These are phyloP conservation scores for Fusarium ambrosium DNA, from an alignment of 2,329 filamentous ascomycete species.

Conservation along the genomic window DNA sequence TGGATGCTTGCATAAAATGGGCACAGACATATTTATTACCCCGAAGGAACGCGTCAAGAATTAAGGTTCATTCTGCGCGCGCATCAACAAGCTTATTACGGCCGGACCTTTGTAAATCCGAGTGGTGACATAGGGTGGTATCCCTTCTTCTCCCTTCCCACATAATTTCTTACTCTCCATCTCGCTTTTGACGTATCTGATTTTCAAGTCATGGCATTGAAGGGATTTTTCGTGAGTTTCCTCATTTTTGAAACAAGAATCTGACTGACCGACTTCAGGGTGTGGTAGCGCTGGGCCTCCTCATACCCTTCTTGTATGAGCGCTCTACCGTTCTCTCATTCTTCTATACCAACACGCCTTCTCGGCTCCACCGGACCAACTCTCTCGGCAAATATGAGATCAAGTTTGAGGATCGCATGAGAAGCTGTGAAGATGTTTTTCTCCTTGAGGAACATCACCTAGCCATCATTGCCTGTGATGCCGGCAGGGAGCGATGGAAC, in stretches of 20 bases:
- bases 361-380: constrained; percentile 46
- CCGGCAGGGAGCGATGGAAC: constrained; percentile 57
- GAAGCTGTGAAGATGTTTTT: constrained; percentile 57
- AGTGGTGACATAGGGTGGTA: background rate
- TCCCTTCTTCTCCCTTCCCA: background rate
- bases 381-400: constrained; percentile 46
- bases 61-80: background rate
- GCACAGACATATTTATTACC: background rate
- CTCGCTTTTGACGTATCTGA: background rate
- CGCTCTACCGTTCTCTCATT: constrained; percentile 29
- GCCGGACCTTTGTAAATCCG: background rate
- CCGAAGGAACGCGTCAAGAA: background rate
- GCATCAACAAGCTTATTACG: background rate
- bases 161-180: background rate
- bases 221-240: constrained; percentile 14
- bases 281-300: constrained; percentile 19
- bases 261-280: background rate
- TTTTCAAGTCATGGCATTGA: constrained; percentile 15
- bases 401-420: constrained; percentile 54
- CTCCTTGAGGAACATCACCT: constrained; percentile 53
- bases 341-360: constrained; percentile 50
- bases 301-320: constrained; percentile 29
- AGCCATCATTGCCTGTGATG: constrained; percentile 56
- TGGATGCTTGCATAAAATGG: background rate
- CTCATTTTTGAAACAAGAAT: background rate